phyloP scores from a whole-genome alignment of 1,284 basidiomycete species.

The Pyrrhoderma noxium region DNA sequence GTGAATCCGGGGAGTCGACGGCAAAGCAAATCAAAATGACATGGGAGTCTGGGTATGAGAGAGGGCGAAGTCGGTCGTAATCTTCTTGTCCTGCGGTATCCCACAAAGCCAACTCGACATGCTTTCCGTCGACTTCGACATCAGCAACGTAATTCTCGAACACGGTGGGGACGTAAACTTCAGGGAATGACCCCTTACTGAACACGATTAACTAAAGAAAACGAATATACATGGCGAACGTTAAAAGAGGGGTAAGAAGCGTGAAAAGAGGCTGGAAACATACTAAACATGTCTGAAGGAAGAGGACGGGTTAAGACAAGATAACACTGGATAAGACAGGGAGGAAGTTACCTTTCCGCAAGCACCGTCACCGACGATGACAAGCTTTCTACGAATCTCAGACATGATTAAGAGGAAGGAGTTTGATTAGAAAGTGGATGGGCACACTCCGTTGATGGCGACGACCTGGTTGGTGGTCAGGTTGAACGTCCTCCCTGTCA shows the following conservation, averaged over 20 bases:
- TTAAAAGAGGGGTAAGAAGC: background rate
- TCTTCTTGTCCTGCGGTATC: conserved; percentile 94
- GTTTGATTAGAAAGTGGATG: background rate
- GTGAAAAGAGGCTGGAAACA: too few species aligned
- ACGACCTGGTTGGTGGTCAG: background rate
- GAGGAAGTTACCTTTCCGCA: conserved; percentile 60
- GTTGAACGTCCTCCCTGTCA: background rate
- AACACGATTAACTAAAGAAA: conserved; percentile 59
- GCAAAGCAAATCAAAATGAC: conserved; percentile 94
- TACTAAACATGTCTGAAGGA: background rate
- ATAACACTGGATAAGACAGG: background rate
- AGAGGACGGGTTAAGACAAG: background rate
- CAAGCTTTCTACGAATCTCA: conserved; percentile 64
- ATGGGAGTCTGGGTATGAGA: conserved; percentile 88
- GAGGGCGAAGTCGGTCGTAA: conserved; percentile 85
- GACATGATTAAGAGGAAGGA: conserved; percentile 9
- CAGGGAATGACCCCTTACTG: conserved; percentile 90
- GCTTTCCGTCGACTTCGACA: conserved; percentile 86
- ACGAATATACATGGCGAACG: background rate
- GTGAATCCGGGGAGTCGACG: conserved; percentile 85
- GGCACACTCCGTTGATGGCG: background rate
- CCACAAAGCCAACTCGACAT: conserved; percentile 90
- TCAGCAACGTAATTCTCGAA: conserved; percentile 90
- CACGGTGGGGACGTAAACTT: conserved; percentile 87
- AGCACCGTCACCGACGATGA: conserved; percentile 78